Conservation (phyloP, 805 yeast species). For the Schwanniomyces yamadae region DNA sequence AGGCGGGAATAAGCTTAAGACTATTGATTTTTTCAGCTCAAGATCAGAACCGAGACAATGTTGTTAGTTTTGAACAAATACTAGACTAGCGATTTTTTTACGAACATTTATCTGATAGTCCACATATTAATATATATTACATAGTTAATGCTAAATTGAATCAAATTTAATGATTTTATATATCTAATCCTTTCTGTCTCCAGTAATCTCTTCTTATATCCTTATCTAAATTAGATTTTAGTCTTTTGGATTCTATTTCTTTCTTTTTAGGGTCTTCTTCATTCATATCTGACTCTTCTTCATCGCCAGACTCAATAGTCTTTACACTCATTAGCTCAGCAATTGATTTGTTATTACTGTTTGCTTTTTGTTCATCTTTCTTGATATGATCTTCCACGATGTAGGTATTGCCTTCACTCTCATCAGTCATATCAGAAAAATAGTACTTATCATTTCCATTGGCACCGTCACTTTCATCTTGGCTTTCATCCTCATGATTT, state of each 20-base stretch:
- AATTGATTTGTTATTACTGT: constrained; percentile 7
- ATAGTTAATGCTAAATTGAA: constrained; percentile 1
- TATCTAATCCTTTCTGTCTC: constrained; percentile 42
- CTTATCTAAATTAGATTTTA: constrained; percentile 27
- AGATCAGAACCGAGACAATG: constrained; percentile 6
- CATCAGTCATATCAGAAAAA: constrained; percentile 43
- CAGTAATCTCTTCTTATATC: constrained; percentile 39
- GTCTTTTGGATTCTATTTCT: constrained; percentile 7
- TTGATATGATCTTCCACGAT: too few relatives aligned
- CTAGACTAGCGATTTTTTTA: too few relatives aligned
- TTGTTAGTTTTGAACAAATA: constrained; percentile 4
- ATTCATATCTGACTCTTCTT: constrained; percentile 13
- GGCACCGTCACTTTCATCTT: constrained; percentile 34
- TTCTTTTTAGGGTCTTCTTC: constrained; percentile 9
- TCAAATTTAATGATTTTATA: not conserved
- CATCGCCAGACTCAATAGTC: constrained; percentile 13
- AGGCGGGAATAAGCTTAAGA: constrained; percentile 2
- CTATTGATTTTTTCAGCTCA: constrained; percentile 8
- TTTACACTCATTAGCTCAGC: constrained; percentile 23
- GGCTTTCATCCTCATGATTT: constrained; percentile 24
- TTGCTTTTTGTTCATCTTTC: constrained; percentile 1
- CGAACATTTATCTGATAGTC: too few relatives aligned
- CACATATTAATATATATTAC: not conserved
- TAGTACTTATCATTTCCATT: constrained; percentile 41
- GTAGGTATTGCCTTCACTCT: constrained; percentile 25